Evolutionary conservation across 202 grass and related monocot species (phyloP), one percentile per base, ranked within the genome.

Genomic region (Panicum hallii): DNA sequence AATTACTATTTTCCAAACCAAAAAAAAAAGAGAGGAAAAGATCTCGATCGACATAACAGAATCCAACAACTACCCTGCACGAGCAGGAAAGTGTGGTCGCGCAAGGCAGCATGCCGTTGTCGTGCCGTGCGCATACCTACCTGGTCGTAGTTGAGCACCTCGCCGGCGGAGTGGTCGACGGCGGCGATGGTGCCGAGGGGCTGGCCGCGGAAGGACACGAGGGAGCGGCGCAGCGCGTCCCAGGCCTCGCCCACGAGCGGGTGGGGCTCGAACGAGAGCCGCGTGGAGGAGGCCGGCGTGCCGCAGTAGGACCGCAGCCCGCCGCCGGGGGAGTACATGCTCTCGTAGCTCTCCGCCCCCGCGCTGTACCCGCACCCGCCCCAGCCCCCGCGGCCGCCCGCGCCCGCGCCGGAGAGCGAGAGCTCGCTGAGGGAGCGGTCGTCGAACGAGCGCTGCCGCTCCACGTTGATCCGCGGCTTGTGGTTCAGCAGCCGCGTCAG

Each of bases 61-160:
- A 70, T 70, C 64, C 55, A 67, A 74, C 71, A 49, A 47, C 45
- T 47, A 47, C 11, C 11, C 68, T 62, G 38, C 78, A 86, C 26
- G 74, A 30, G 75, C 81, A 64, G 11, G 60, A 87, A 81, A 70
- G 79, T 4, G 49, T 81, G 79, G 57, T 1, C 0, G 79, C 19
- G 63, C 79, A 81, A 81, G 50, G 20, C 50, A 44, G 20, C 74
- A 81, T 15, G 54, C 67, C 42, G 68, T 66, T 73, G 48, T 14
- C 12, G n/a, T 28, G 76, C 12, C 13, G 13, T 15, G 14, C 5
- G 20, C 4, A 1, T 32, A 17, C 74, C 14, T 87, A 93, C 96
- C 96, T 98, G 96, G 88, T 98, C 96, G 83, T 98, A 95, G 86
- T 98, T 98, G 23, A 94, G 96, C 14, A 94, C 88, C 23, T 94